Evolutionary conservation across 2,329 filamentous ascomycete species (phyloP).

Genomic region (Ploettnerulaceae sp.): DNA sequence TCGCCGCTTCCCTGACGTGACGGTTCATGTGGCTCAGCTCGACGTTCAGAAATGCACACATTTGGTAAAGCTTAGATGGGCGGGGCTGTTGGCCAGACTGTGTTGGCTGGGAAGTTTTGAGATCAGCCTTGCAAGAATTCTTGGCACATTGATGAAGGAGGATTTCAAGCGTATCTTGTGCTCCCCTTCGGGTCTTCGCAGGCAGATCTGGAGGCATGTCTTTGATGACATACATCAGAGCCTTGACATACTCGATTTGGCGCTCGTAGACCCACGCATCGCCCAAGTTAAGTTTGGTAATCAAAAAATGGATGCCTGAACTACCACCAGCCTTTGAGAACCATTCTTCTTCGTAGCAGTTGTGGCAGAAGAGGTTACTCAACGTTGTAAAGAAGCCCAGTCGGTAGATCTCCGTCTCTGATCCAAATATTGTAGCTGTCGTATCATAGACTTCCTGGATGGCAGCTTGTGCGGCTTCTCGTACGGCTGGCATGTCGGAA

Average conservation of each 20-base stretch:
- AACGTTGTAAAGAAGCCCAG: slow-evolving; percentile 83
- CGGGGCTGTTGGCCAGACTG: slow-evolving; percentile 54
- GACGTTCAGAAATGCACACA: slow-evolving; percentile 80
- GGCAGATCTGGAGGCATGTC: slow-evolving; percentile 94
- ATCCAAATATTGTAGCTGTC: slow-evolving; percentile 73
- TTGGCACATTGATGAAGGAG: slow-evolving; percentile 76
- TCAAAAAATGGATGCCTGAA: slow-evolving; percentile 81
- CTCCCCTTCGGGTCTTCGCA: slow-evolving; percentile 77
- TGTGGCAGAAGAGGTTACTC: slow-evolving; percentile 81
- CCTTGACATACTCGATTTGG: slow-evolving; percentile 82
- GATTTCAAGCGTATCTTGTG: slow-evolving; percentile 76
- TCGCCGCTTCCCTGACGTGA: slow-evolving; percentile 84
- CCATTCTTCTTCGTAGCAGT: slow-evolving; percentile 97
- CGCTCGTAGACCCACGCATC: slow-evolving; percentile 77
- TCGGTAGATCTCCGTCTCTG: slow-evolving; percentile 62
- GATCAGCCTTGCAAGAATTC: slow-evolving; percentile 73
- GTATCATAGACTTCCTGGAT: slow-evolving; percentile 75
- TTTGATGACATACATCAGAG: slow-evolving; percentile 96
- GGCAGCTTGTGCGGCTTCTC: slow-evolving; percentile 75
- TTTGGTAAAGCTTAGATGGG: slow-evolving; percentile 62
- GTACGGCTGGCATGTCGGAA: slow-evolving; percentile 74
- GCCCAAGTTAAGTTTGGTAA: slow-evolving; percentile 79
- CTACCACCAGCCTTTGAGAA: slow-evolving; percentile 94
- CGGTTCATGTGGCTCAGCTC: slow-evolving; percentile 95
- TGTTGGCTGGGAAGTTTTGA: slow-evolving; percentile 44